Conservation (phyloP, 106 monocot genomes). For the Hemerocallis citrina region DNA sequence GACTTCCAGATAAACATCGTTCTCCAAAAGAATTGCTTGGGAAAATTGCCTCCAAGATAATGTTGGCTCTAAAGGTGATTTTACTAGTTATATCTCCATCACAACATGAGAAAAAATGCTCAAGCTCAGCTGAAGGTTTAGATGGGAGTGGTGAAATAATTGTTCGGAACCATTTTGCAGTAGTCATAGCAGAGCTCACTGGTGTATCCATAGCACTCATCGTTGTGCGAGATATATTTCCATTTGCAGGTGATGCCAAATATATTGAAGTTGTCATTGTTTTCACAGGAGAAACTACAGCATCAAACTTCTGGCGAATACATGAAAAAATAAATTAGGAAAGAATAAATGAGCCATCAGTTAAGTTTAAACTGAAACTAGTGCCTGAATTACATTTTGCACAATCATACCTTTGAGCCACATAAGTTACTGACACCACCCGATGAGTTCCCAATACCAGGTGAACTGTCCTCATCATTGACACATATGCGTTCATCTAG, state of each 20-base stretch:
- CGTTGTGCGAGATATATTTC: slow-evolving; percentile 18
- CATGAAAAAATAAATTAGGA: slow-evolving; percentile 12
- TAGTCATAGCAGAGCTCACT: slow-evolving; percentile 88
- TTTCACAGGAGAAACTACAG: slow-evolving; percentile 56
- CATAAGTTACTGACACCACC: slow-evolving; percentile 32
- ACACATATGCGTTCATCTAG: slow-evolving; percentile 76
- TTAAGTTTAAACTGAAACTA: background rate
- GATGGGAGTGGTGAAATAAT: slow-evolving; percentile 70
- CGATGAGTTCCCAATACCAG: slow-evolving; percentile 39
- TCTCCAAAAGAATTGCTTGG: slow-evolving; percentile 51
- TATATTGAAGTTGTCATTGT: slow-evolving; percentile 42
- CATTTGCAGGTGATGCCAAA: slow-evolving; percentile 41
- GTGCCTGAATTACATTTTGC: slow-evolving; percentile 1
- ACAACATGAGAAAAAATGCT: slow-evolving; percentile 57
- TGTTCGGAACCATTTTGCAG: slow-evolving; percentile 92
- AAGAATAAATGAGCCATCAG: slow-evolving; percentile 2
- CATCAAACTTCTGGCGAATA: slow-evolving; percentile 46
- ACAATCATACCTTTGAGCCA: slow-evolving; percentile 36
- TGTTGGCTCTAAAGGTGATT: slow-evolving; percentile 45
- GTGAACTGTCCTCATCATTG: slow-evolving; percentile 44
- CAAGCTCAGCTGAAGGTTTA: slow-evolving; percentile 66
- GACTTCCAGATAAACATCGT: slow-evolving; percentile 34
- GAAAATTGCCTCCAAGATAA: slow-evolving; percentile 87
- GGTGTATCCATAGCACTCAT: slow-evolving; percentile 58
- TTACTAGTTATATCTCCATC: slow-evolving; percentile 42